Percentiles rank a stretch among this genome's conserved stretches.
These are phyloP conservation scores for Handroanthus guayacan DNA, from an alignment of 257 asterid genomes.

Conservation along the genomic window DNA sequence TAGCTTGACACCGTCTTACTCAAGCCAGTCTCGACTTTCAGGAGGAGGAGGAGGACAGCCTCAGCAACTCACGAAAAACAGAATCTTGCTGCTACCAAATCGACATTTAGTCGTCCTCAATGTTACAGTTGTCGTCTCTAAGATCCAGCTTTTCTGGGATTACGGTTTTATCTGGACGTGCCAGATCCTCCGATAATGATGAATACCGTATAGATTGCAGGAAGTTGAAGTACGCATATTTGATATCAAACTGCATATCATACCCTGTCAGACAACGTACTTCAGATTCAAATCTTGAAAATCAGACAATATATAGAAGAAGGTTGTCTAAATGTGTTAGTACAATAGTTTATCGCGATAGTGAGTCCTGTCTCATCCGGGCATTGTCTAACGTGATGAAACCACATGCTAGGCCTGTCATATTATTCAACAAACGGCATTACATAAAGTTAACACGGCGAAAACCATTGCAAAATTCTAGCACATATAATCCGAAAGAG, in stretches of 20 bases:
- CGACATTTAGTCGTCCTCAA: constrained; percentile 3
- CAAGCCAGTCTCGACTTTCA: no score
- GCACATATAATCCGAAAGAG: not conserved
- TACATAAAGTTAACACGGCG: no score
- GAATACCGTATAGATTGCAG: constrained; percentile 65
- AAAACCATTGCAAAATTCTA: no score
- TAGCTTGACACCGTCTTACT: no score
- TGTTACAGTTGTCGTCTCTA: not conserved
- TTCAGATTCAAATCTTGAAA: constrained; percentile 16
- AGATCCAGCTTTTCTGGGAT: constrained; percentile 4
- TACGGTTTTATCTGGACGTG: constrained; percentile 33
- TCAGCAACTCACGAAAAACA: not conserved
- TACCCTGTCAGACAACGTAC: constrained; percentile 69
- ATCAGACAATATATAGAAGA: constrained; percentile 14
- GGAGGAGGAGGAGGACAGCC: no score
- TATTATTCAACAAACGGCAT: constrained; percentile 12
- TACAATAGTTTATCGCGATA: constrained; percentile 88
- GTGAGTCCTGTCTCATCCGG: constrained; percentile 73
- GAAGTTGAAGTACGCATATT: constrained; percentile 93
- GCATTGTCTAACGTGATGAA: constrained; percentile 84
- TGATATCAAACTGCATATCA: constrained; percentile 90
- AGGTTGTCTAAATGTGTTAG: constrained; percentile 18
- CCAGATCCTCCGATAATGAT: constrained; percentile 40
- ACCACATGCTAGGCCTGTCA: constrained; percentile 99
- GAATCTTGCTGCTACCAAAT: not conserved